These are phyloP conservation scores for Pleurotus eryngii DNA, from an alignment of 768 basidiomycete species.

Conservation along the genomic window DNA sequence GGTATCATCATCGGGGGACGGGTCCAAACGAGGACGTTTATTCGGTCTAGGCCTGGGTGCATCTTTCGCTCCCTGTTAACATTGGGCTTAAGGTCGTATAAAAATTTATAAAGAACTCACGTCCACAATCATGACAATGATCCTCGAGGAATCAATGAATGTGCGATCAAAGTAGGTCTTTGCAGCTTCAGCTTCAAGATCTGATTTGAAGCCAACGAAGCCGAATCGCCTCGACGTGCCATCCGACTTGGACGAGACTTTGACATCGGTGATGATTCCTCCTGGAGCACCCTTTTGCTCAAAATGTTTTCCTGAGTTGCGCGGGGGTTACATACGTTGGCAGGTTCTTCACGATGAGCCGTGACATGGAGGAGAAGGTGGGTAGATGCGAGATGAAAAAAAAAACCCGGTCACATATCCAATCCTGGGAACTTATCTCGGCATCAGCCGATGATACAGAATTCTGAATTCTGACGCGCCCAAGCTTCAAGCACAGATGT, in stretches of 20 bases:
- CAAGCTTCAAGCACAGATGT: neutral
- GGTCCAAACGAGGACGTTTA: slow-evolving; percentile 58
- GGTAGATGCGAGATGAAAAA: slow-evolving; percentile 3
- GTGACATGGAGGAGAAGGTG: slow-evolving; percentile 52
- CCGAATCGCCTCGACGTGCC: slow-evolving; percentile 86
- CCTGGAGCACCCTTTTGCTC: slow-evolving; percentile 54
- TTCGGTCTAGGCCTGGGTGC: slow-evolving; percentile 66
- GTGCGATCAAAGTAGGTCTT: slow-evolving; percentile 83
- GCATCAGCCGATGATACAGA: neutral
- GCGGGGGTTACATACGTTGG: slow-evolving; percentile 65
- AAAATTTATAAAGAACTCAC: slow-evolving; percentile 40
- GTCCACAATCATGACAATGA: slow-evolving; percentile 74
- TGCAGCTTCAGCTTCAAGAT: slow-evolving; percentile 69
- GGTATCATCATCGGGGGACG: slow-evolving; percentile 18
- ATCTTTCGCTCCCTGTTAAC: slow-evolving; percentile 58
- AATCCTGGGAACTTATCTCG: neutral
- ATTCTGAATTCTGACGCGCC: neutral
- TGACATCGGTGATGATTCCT: slow-evolving; percentile 81
- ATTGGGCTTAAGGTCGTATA: slow-evolving; percentile 3
- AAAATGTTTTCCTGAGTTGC: slow-evolving; percentile 67
- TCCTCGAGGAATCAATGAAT: slow-evolving; percentile 76
- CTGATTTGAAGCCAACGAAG: slow-evolving; percentile 86
- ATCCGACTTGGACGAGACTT: slow-evolving; percentile 71
- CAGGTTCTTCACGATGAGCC: slow-evolving; percentile 80
- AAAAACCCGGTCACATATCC: neutral